These are phyloP conservation scores for Omphalotus guepiniiformis DNA, from an alignment of 768 basidiomycete species.

Conservation along the genomic window DNA sequence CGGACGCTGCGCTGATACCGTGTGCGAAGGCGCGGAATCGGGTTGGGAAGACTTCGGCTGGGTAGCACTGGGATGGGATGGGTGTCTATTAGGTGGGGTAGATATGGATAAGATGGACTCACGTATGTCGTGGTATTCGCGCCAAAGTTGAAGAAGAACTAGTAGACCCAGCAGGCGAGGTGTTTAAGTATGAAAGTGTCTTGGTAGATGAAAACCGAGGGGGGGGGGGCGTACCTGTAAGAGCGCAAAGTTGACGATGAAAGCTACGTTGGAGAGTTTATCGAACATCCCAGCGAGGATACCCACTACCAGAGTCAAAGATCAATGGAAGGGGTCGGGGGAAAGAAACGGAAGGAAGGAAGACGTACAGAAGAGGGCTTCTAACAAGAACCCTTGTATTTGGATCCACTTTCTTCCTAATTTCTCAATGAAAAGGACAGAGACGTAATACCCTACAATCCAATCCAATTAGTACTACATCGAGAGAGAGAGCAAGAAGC, in stretches of 20 bases:
- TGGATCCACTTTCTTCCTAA: constrained; percentile 76
- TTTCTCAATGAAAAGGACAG: constrained; percentile 65
- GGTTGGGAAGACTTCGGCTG: constrained; percentile 79
- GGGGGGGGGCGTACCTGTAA: constrained; percentile 39
- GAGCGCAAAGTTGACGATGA: constrained; percentile 70
- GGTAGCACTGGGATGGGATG: constrained; percentile 47
- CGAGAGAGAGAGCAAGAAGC: neutral
- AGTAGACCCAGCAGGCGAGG: constrained; percentile 7
- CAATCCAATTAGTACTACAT: neutral
- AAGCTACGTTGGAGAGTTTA: constrained; percentile 48
- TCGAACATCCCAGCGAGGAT: constrained; percentile 67
- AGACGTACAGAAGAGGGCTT: constrained; percentile 61
- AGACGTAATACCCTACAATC: constrained; percentile 58
- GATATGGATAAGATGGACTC: constrained; percentile 10
- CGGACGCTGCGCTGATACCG: constrained; percentile 68
- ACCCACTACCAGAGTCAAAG: constrained; percentile 38
- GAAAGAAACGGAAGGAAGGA: neutral
- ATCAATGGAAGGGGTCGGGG: constrained; percentile 2
- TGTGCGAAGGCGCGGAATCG: constrained; percentile 70
- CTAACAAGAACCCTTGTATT: constrained; percentile 66
- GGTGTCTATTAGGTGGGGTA: too few relatives aligned
- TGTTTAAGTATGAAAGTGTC: neutral
- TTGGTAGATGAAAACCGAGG: neutral
- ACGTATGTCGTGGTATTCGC: constrained; percentile 66
- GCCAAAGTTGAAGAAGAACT: constrained; percentile 84